These are phyloP conservation scores for Colletotrichum simmondsii DNA, from an alignment of 2,329 filamentous ascomycete genomes.

Conservation along the genomic window DNA sequence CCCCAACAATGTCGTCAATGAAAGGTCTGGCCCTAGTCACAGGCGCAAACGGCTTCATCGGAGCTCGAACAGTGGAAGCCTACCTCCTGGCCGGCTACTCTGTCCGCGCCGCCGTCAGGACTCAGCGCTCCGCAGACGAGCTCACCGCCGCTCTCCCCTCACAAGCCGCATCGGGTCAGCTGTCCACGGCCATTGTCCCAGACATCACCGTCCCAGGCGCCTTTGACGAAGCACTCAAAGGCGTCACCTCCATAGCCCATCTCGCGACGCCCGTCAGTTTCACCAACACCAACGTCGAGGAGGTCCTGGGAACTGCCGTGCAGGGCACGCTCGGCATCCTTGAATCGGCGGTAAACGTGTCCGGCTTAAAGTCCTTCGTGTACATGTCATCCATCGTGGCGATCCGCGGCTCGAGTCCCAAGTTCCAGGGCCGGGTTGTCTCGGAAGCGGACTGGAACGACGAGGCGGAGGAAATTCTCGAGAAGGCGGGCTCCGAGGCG, in stretches of 20 bases:
- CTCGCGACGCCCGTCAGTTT: conserved; percentile 52
- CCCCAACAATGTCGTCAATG: not conserved
- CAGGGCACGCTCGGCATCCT: conserved; percentile 50
- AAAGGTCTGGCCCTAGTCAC: conserved; percentile 44
- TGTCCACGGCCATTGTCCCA: conserved; percentile 43
- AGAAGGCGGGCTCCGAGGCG: conserved; percentile 35
- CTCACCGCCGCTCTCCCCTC: conserved; percentile 36
- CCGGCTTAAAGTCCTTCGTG: conserved; percentile 48
- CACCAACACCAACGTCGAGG: conserved; percentile 51
- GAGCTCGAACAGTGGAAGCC: conserved; percentile 46
- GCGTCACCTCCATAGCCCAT: conserved; percentile 54
- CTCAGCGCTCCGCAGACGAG: conserved; percentile 35
- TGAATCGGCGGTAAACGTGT: conserved; percentile 50
- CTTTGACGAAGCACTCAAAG: conserved; percentile 49
- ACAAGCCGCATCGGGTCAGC: conserved; percentile 32
- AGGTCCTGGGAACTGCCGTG: conserved; percentile 53
- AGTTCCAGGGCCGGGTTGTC: conserved; percentile 27
- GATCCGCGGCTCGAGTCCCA: not conserved
- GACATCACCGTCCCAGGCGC: conserved; percentile 47
- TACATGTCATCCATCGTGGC: conserved; percentile 41
- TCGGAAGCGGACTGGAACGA: conserved; percentile 45
- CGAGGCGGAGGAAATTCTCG: conserved; percentile 41
- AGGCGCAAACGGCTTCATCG: conserved; percentile 53
- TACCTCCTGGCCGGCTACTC: conserved; percentile 50
- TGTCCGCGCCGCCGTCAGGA: conserved; percentile 51